Evolutionary conservation across 805 yeast genomes (phyloP).

Genomic region (Pichia deserticola): DNA sequence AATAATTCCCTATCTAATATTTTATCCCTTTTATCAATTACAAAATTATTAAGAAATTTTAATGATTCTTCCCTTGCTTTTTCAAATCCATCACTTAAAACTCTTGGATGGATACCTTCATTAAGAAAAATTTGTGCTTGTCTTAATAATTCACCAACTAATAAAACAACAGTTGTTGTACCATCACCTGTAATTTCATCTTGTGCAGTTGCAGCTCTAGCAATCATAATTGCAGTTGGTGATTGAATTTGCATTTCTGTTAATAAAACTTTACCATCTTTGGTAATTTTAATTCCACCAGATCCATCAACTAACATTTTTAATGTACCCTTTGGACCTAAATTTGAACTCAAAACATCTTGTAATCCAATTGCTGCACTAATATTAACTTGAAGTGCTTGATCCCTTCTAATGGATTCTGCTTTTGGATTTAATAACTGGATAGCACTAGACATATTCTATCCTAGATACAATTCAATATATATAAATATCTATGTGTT

Average conservation of each 20-base stretch:
- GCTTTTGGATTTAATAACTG: constrained; percentile 96
- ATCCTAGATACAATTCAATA: too few relatives aligned
- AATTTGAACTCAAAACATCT: constrained; percentile 80
- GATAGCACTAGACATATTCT: constrained; percentile 45
- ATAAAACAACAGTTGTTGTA: constrained; percentile 88
- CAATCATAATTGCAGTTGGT: constrained; percentile 85
- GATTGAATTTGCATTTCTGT: constrained; percentile 96
- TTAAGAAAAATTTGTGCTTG: constrained; percentile 88
- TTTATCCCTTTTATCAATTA: constrained; percentile 31
- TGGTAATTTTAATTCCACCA: constrained; percentile 90
- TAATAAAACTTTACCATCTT: constrained; percentile 90
- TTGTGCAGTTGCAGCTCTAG: constrained; percentile 97
- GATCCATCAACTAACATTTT: constrained; percentile 97
- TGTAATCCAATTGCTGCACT: constrained; percentile 97
- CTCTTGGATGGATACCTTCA: constrained; percentile 95
- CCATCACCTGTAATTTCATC: constrained; percentile 99
- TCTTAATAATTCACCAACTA: constrained; percentile 89
- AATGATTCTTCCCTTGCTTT: constrained; percentile 72
- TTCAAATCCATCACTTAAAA: constrained; percentile 92
- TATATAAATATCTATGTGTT: too few relatives aligned
- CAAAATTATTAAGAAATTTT: constrained; percentile 60
- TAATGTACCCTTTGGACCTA: constrained; percentile 96
- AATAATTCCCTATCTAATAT: constrained; percentile 73
- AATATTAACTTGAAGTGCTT: constrained; percentile 91
- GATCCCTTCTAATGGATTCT: constrained; percentile 90